These are phyloP conservation scores for Phlebopus sp. DNA, from an alignment of 1,284 basidiomycete genomes.

Conservation along the genomic window DNA sequence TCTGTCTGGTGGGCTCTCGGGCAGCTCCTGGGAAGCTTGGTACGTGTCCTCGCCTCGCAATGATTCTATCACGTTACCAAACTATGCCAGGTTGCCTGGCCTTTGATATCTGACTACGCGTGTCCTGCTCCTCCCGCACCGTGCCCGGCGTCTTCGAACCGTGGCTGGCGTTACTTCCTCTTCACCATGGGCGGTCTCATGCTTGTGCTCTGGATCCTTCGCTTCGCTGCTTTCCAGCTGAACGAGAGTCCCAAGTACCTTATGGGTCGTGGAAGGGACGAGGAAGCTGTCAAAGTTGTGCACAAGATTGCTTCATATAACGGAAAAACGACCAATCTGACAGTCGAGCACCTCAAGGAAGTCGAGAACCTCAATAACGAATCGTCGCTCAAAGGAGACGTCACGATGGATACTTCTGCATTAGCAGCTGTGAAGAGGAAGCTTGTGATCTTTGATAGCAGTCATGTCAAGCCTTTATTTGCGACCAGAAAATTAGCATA, in stretches of 20 bases:
- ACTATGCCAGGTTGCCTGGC: slow-evolving; percentile 54
- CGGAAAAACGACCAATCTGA: slow-evolving; percentile 44
- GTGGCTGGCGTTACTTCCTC: slow-evolving; percentile 74
- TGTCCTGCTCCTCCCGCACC: slow-evolving; percentile 43
- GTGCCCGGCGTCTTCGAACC: slow-evolving; percentile 45
- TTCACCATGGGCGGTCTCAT: slow-evolving; percentile 62
- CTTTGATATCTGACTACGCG: slow-evolving; percentile 61
- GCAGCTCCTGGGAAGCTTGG: slow-evolving; percentile 55
- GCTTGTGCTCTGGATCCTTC: slow-evolving; percentile 60
- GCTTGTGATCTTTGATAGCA: slow-evolving; percentile 42
- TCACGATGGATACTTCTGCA: slow-evolving; percentile 35
- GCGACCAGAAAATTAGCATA: slow-evolving; percentile 59
- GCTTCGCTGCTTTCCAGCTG: slow-evolving; percentile 74
- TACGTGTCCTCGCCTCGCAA: slow-evolving; percentile 18
- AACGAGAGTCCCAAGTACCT: slow-evolving; percentile 77
- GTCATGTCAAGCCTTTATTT: slow-evolving; percentile 58
- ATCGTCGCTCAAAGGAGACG: slow-evolving; percentile 14
- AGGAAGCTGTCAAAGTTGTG: slow-evolving; percentile 68
- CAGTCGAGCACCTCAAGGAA: slow-evolving; percentile 44
- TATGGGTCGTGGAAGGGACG: slow-evolving; percentile 68
- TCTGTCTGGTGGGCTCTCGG: slow-evolving; percentile 68
- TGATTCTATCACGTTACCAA: not conserved
- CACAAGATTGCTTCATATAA: slow-evolving; percentile 72
- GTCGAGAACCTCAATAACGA: slow-evolving; percentile 21
- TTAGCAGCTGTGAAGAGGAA: slow-evolving; percentile 41